These are phyloP conservation scores for Schoenoplectus triqueter DNA, from an alignment of 202 grass and related monocot genomes.

Conservation along the genomic window DNA sequence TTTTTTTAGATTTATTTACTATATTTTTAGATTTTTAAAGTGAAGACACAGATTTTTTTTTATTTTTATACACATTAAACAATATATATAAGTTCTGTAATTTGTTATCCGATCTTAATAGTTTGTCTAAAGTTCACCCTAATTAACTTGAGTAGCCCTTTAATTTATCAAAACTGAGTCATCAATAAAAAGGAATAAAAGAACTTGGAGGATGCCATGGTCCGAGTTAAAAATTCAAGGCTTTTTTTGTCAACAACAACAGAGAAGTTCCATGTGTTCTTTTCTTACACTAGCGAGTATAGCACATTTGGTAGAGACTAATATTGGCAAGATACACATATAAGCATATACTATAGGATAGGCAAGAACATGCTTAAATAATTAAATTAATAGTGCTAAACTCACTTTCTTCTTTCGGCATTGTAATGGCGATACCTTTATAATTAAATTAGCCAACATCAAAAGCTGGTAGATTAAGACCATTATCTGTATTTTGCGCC, in stretches of 20 bases:
- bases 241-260: no score
- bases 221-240: no score
- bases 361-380: neutral
- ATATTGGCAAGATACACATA: neutral
- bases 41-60: no score
- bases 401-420: slow-evolving; percentile 15
- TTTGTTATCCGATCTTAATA: neutral
- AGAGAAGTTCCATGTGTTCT: no score
- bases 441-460: slow-evolving; percentile 26
- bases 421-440: slow-evolving; percentile 19
- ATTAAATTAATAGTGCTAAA: neutral
- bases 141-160: neutral
- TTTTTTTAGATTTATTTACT: no score
- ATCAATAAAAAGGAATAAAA: neutral
- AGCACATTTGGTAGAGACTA: neutral
- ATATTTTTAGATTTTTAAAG: no score
- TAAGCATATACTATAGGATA: neutral
- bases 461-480: slow-evolving; percentile 38
- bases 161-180: neutral
- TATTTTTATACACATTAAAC: no score
- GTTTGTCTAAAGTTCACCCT: neutral
- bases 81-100: neutral
- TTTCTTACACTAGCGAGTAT: neutral
- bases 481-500: slow-evolving; percentile 30
- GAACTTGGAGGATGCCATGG: neutral